These are phyloP conservation scores for Diaporthe vexans DNA, from an alignment of 2,329 filamentous ascomycete genomes.

Conservation along the genomic window DNA sequence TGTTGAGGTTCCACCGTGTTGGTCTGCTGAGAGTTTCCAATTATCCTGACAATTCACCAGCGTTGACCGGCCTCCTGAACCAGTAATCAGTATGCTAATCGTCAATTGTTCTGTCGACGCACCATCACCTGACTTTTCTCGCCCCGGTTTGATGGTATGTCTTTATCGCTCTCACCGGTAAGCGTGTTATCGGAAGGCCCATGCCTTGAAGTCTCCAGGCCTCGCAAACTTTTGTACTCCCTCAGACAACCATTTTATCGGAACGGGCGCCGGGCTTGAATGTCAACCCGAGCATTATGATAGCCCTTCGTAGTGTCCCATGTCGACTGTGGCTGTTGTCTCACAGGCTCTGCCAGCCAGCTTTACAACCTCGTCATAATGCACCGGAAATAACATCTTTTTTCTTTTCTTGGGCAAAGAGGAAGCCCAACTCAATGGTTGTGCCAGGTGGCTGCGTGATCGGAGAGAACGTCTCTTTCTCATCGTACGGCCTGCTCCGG, in stretches of 20 bases:
- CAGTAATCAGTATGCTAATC: neutral
- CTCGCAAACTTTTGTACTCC: neutral
- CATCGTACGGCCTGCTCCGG: slow-evolving; percentile 50
- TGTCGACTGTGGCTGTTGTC: slow-evolving; percentile 9
- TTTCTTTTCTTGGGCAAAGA: slow-evolving; percentile 19
- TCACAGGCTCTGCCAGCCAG: neutral
- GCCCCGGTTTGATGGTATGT: neutral
- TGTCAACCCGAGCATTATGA: neutral
- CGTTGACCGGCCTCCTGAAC: neutral
- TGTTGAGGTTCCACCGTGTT: slow-evolving; percentile 8
- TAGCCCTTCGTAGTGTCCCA: too few species aligned
- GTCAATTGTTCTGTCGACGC: neutral
- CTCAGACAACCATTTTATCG: neutral
- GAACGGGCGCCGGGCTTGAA: neutral
- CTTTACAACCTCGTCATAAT: neutral
- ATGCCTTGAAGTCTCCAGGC: neutral
- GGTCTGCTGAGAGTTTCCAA: slow-evolving; percentile 9
- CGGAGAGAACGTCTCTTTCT: slow-evolving; percentile 35
- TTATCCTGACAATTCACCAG: neutral
- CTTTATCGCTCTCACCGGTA: neutral
- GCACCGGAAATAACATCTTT: slow-evolving; percentile 10
- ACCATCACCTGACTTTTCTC: neutral
- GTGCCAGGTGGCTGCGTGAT: slow-evolving; percentile 35
- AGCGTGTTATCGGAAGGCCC: neutral
- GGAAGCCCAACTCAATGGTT: slow-evolving; percentile 37